These are phyloP conservation scores for Cyberlindnera xylosilytica DNA, from an alignment of 805 yeast genomes.

Conservation along the genomic window DNA sequence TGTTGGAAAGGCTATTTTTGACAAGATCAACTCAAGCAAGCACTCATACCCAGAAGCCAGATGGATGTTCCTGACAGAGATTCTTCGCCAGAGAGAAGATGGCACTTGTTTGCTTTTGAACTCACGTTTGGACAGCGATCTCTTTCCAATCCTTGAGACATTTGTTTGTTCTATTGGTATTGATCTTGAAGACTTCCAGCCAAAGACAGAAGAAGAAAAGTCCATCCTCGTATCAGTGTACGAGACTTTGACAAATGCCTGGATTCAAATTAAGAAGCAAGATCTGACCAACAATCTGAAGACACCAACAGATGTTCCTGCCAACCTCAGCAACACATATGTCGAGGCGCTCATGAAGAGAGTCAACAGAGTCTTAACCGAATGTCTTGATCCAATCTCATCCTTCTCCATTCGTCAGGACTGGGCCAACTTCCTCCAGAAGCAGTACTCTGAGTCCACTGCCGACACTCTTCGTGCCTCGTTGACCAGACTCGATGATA, in stretches of 20 bases:
- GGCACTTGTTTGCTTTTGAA: conserved; percentile 33
- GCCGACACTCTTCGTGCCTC: conserved; percentile 29
- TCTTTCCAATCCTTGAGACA: conserved; percentile 12
- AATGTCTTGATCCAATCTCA: conserved; percentile 10
- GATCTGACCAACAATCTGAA: conserved; percentile 4
- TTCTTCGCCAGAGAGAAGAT: conserved; percentile 20
- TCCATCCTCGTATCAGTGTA: conserved; percentile 34
- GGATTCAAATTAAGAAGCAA: conserved; percentile 31
- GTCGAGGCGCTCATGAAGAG: conserved; percentile 41
- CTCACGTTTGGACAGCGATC: conserved; percentile 35
- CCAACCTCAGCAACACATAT: conserved; percentile 36
- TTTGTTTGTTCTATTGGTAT: conserved; percentile 12
- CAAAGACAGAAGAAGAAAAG: conserved; percentile 4
- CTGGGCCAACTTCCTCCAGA: conserved; percentile 48
- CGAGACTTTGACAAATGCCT: conserved; percentile 46
- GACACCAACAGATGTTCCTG: conserved; percentile 19
- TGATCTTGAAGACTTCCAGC: not conserved
- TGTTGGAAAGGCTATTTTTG: conserved; percentile 25
- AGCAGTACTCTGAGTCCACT: conserved; percentile 40
- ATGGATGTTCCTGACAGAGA: conserved; percentile 26
- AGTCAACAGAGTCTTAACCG: conserved; percentile 39
- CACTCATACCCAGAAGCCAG: conserved; percentile 39
- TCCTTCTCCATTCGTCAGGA: conserved; percentile 31
- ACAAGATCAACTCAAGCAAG: conserved; percentile 24
- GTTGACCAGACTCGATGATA: conserved; percentile 23